Evolutionary conservation across 805 yeast species (phyloP).

Genomic region (Metschnikowia vanudenii): DNA sequence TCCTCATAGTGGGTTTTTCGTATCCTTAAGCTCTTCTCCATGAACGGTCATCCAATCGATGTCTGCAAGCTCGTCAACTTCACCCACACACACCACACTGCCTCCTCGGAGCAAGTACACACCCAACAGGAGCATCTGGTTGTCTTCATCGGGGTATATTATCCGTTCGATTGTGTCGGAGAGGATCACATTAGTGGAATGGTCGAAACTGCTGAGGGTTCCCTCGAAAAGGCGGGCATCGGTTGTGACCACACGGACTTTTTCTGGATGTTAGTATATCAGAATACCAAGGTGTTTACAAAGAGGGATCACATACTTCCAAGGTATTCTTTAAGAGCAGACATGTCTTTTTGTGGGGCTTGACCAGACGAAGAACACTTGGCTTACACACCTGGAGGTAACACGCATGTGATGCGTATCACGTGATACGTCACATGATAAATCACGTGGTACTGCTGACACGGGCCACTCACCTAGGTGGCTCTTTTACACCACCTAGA

Average conservation of each 20-base stretch:
- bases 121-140: constrained; percentile 46
- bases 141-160: constrained; percentile 42
- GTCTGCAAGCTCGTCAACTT: constrained; percentile 44
- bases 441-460: too few species aligned
- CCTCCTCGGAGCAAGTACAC: constrained; percentile 58
- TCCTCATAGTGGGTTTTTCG: constrained; percentile 38
- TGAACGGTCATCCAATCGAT: constrained; percentile 42
- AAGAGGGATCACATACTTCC: constrained; percentile 41
- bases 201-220: constrained; percentile 56
- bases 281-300: too few species aligned
- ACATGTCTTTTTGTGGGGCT: too few species aligned
- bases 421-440: too few species aligned
- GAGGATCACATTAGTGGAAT: constrained; percentile 58
- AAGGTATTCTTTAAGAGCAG: constrained; percentile 31
- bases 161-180: constrained; percentile 51
- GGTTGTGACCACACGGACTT: constrained; percentile 54
- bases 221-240: constrained; percentile 55
- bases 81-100: constrained; percentile 55
- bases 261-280: constrained; percentile 31
- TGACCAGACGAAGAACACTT: too few species aligned
- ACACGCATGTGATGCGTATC: not conserved
- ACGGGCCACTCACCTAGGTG: too few species aligned
- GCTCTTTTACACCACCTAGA: too few species aligned
- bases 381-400: too few species aligned
- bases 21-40: constrained; percentile 35